A percentile compares a stretch with the other conserved stretches of the same genome.
These are phyloP conservation scores for Ustilago trichophora DNA, from an alignment of 1,284 basidiomycete species.

Conservation along the genomic window DNA sequence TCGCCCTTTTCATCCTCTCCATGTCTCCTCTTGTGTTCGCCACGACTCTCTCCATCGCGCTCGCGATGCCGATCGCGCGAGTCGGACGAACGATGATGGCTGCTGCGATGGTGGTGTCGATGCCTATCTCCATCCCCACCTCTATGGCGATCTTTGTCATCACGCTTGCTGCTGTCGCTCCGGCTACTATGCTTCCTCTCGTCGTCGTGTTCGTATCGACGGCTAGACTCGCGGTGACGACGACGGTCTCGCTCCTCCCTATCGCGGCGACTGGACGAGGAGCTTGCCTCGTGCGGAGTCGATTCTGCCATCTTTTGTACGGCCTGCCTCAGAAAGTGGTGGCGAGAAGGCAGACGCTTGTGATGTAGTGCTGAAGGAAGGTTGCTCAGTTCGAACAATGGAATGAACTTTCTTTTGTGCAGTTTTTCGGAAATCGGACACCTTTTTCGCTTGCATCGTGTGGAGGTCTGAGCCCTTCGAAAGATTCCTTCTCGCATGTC, in stretches of 20 bases:
- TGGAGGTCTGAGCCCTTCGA: constrained; percentile 7
- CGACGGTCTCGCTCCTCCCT: constrained; percentile 12
- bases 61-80: constrained; percentile 9
- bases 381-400: not conserved
- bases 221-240: constrained; percentile 11
- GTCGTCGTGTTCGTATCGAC: constrained; percentile 11
- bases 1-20: constrained; percentile 26
- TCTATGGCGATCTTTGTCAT: constrained; percentile 5
- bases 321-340: too few species aligned
- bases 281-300: not conserved
- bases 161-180: not conserved
- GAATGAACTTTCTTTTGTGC: not conserved
- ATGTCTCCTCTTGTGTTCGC: constrained; percentile 67
- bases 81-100: not conserved
- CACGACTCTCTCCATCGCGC: not conserved
- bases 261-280: constrained; percentile 5
- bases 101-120: too few species aligned
- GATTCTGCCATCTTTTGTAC: constrained; percentile 6
- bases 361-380: not conserved
- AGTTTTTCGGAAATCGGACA: constrained; percentile 11
- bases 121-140: constrained; percentile 1
- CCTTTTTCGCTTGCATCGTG: not conserved
- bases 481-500: too few species aligned
- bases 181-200: constrained; percentile 10
- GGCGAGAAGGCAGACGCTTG: too few species aligned